Evolutionary conservation across 371 early-diverging fungal genomes (phyloP).

Genomic region (Chytridium lagenaria): DNA sequence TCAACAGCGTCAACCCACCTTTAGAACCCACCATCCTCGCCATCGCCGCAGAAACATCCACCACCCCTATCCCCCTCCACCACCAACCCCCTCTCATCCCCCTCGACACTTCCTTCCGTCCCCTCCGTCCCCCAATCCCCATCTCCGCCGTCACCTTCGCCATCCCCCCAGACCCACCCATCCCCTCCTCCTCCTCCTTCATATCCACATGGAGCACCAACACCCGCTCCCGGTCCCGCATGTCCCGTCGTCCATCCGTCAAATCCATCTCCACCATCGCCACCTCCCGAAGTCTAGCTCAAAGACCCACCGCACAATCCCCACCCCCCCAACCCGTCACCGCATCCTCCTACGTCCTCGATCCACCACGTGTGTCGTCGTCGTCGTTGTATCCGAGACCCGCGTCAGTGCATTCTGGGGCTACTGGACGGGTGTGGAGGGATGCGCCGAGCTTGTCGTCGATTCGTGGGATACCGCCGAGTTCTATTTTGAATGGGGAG

Average conservation of each 20-base stretch:
- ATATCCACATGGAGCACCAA: no score
- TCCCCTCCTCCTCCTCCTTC: no score
- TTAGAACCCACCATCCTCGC: no score
- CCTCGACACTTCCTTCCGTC: no score
- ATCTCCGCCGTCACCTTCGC: no score
- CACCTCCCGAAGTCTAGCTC: background rate
- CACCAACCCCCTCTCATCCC: no score
- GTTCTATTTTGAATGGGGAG: constrained; percentile 30
- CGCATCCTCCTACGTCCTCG: background rate
- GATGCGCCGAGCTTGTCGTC: constrained; percentile 18
- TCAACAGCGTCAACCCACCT: no score
- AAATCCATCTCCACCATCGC: constrained; percentile 11
- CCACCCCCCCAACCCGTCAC: background rate
- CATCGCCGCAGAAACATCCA: no score
- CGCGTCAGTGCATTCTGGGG: background rate
- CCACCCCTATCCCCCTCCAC: no score
- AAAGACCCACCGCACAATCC: background rate
- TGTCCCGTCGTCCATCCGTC: background rate
- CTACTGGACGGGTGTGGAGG: background rate
- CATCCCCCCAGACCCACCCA: no score
- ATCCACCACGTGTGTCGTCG: no score
- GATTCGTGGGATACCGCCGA: constrained; percentile 36
- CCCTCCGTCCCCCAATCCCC: no score
- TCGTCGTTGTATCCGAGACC: background rate
- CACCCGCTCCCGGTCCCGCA: background rate